phyloP scores from a whole-genome alignment of 1,139 yeast species.

The Taphrina flavorubra region DNA sequence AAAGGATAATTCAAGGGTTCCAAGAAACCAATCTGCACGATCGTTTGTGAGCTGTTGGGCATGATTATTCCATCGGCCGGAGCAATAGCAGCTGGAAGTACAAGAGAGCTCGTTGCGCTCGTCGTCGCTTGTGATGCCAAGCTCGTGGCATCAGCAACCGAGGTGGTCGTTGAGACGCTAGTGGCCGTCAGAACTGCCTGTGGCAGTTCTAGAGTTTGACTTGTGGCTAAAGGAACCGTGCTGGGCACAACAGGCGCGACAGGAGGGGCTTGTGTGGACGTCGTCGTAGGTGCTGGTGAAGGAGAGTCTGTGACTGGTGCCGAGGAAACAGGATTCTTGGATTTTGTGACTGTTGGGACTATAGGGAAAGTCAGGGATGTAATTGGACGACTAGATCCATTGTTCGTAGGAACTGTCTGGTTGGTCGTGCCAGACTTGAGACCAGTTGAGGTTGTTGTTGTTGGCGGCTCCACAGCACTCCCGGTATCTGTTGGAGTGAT shows the following conservation, averaged over 20 bases:
- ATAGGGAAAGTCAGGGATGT: not conserved
- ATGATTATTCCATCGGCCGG: constrained; percentile 51
- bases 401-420: not conserved
- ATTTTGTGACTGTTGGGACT: not conserved
- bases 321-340: not conserved
- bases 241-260: not conserved
- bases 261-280: not conserved
- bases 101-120: constrained; percentile 36
- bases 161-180: not conserved
- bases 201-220: constrained; percentile 6
- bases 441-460: not conserved
- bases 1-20: constrained; percentile 55
- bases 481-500: not conserved
- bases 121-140: not conserved
- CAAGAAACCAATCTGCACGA: constrained; percentile 55
- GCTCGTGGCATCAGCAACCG: not conserved
- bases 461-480: not conserved
- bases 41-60: constrained; percentile 49
- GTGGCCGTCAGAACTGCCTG: constrained; percentile 11
- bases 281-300: not conserved
- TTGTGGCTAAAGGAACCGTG: constrained; percentile 7
- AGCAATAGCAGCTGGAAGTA: constrained; percentile 53
- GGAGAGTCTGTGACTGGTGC: not conserved
- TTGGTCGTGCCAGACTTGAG: not conserved
- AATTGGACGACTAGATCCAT: not conserved